Evolutionary conservation across 2,329 filamentous ascomycete species (phyloP).

Genomic region (Epichloe sibirici): DNA sequence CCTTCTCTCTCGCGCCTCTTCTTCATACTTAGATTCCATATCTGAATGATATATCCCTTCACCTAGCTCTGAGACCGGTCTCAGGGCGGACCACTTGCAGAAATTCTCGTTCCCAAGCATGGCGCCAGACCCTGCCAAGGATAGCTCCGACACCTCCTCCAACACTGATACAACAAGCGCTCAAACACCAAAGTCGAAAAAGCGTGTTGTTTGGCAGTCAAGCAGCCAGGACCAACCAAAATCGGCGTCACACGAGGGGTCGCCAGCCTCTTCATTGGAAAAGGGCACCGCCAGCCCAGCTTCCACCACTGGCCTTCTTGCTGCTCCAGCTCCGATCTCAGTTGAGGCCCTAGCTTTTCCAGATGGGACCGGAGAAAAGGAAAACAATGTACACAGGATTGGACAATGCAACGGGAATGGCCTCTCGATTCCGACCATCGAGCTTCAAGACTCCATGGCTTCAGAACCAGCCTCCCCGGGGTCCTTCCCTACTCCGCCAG

Average conservation of each 20-base stretch:
- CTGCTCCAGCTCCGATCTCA: neutral
- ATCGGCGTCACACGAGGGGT: conserved; percentile 7
- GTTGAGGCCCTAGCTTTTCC: neutral
- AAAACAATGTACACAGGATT: neutral
- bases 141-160: conserved; percentile 13
- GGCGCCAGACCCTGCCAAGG: conserved; percentile 14
- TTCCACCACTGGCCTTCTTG: neutral
- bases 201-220: conserved; percentile 27
- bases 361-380: neutral
- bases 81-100: conserved; percentile 11
- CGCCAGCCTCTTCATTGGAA: conserved; percentile 3
- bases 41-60: conserved; percentile 2
- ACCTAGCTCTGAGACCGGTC: conserved; percentile 12
- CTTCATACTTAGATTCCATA: neutral
- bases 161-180: conserved; percentile 13
- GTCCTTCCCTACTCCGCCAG: conserved; percentile 16
- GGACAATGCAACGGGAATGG: neutral
- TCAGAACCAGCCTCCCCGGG: conserved; percentile 7
- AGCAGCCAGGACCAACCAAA: conserved; percentile 13
- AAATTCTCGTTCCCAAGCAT: conserved; percentile 11
- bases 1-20: neutral
- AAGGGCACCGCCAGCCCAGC: conserved; percentile 10
- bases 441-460: neutral
- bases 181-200: conserved; percentile 26
- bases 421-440: neutral